phyloP scores from a whole-genome alignment of 2,329 filamentous ascomycete genomes.

The Botrytis pseudocinerea region DNA sequence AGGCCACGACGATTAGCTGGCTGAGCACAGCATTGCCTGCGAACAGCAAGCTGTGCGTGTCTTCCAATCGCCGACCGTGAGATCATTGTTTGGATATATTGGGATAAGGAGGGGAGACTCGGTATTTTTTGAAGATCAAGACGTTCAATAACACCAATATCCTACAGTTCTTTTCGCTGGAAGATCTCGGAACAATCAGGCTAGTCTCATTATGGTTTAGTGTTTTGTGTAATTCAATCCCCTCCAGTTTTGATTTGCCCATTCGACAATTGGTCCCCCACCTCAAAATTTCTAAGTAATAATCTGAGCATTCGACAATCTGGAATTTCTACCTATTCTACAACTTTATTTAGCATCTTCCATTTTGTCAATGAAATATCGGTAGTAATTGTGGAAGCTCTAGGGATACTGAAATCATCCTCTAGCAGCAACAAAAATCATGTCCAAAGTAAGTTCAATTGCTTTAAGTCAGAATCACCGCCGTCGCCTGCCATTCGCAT shows the following conservation, averaged over 20 bases:
- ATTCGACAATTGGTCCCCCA: conserved; percentile 18
- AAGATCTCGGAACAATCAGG: conserved; percentile 24
- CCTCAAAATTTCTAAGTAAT: conserved; percentile 24
- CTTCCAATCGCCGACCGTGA: conserved; percentile 65
- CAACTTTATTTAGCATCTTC: conserved; percentile 9
- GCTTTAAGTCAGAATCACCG: conserved; percentile 26
- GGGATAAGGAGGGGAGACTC: conserved; percentile 29
- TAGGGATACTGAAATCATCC: conserved; percentile 76
- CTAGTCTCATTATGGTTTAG: conserved; percentile 14
- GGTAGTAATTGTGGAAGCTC: conserved; percentile 72
- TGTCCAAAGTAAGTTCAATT: conserved; percentile 54
- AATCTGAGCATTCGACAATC: conserved; percentile 12
- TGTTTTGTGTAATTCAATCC: conserved; percentile 6
- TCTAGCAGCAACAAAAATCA: conserved; percentile 63
- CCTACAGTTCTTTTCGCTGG: conserved; percentile 31
- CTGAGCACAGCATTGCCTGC: conserved; percentile 58
- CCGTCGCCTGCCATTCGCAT: conserved; percentile 32
- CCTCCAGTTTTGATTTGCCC: conserved; percentile 18
- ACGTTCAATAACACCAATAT: conserved; percentile 19
- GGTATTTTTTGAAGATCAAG: conserved; percentile 25
- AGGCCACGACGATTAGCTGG: conserved; percentile 59
- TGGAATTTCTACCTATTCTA: conserved; percentile 10
- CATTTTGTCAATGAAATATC: conserved; percentile 42
- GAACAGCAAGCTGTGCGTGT: conserved; percentile 62
- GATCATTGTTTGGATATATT: conserved; percentile 61